Base-by-base conservation (phyloP, 768 basidiomycete genomes). In the Boletus huronensis region DNA sequence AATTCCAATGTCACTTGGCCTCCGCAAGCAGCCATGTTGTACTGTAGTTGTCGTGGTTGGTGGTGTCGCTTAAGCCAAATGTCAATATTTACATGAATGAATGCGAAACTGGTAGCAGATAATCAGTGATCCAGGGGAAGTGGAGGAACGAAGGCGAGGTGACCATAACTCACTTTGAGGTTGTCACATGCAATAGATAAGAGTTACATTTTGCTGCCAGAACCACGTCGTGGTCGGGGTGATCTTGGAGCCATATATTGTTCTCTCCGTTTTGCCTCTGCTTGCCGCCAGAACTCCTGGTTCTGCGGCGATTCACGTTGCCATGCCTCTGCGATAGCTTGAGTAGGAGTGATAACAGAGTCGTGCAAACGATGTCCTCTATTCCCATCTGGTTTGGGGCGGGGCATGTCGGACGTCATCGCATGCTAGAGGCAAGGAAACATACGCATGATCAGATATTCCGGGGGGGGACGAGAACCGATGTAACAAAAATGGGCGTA, bases 311-410 rank as follows among this genome's bases (percentile, higher is more conserved):
- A 79, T 69, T 86, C 83, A 45, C 74, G 71, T 64, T 77, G 80
- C 87, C 87, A 88, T 50, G 82, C 83, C 39, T 83, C 80, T 34
- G 82, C 84, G 66, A 90, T 88, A 28, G 81, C 78, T 58, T 83
- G 81, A 5, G 82, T 80, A 35, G 82, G 82, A 11, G 83, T 76
- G 61, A 77, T 58, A 11, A 48, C 58, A 47, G 64, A 54, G 40
- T 70, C 68, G 50, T 54, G 66, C 52, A 56, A 66, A 38, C 58
- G 57, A 19, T 66, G 66, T 54, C 48, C 66, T 69, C 58, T 66
- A 52, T 58, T 70, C 42, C 58, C 63, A 42, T 72, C 69, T 70
- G 71, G 70, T 67, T 70, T 70, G 13, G 70, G 59, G 60, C 53
- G 61, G 49, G 70, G 60, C 35, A 70, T 46, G 69, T 70, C 59